A percentile compares a stretch with the other conserved stretches of the same genome.
Conservation (phyloP, 2,329 filamentous ascomycete genomes). For the Laburnicola sp. region DNA sequence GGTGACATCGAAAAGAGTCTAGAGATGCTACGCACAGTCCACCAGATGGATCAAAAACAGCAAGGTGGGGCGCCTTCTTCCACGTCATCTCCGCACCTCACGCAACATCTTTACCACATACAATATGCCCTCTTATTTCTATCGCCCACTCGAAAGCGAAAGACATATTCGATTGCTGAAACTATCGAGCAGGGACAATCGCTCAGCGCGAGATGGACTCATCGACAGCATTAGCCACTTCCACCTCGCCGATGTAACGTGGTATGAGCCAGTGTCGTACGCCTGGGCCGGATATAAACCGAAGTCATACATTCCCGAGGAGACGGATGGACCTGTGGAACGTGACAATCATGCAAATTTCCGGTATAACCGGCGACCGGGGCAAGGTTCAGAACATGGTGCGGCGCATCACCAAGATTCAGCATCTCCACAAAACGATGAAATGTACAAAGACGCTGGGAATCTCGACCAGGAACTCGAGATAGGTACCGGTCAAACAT, state of each 20-base stretch:
- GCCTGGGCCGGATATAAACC: not conserved
- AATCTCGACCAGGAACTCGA: not conserved
- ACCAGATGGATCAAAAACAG: too few species aligned
- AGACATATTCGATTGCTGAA: not conserved
- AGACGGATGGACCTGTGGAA: too few species aligned
- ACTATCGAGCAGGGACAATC: not conserved
- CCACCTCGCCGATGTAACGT: not conserved
- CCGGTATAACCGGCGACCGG: too few species aligned
- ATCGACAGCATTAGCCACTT: not conserved
- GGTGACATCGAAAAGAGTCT: too few species aligned
- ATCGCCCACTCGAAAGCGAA: not conserved
- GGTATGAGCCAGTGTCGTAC: conserved; percentile 1
- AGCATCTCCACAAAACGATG: not conserved
- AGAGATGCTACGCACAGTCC: too few species aligned
- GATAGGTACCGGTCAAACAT: not conserved
- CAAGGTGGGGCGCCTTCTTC: too few species aligned
- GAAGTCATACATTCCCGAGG: not conserved
- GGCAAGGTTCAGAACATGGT: too few species aligned
- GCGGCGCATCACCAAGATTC: too few species aligned
- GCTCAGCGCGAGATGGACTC: not conserved
- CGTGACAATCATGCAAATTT: too few species aligned
- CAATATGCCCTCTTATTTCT: not conserved
- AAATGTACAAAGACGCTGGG: not conserved
- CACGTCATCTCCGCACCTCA: too few species aligned
- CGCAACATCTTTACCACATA: too few species aligned